phyloP scores from a whole-genome alignment of 2,329 filamentous ascomycete species.

The Westerdykella sp. region DNA sequence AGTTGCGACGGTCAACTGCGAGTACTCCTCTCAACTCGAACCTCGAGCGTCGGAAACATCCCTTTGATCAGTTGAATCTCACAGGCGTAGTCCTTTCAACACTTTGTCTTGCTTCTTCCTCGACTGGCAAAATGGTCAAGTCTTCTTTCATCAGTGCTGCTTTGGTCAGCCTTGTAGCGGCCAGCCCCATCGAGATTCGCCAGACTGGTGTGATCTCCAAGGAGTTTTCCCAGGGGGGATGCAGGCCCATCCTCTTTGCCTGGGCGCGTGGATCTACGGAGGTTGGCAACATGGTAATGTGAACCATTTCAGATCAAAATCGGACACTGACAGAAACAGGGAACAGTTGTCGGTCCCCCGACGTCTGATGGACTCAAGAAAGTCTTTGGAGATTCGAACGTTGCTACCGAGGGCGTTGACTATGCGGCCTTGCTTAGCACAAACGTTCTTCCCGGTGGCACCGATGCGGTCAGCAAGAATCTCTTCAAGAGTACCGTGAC shows the following conservation, averaged over 20 bases:
- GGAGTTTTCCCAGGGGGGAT: slow-evolving; percentile 38
- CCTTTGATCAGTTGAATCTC: no score
- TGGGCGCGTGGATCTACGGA: slow-evolving; percentile 47
- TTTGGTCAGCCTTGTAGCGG: slow-evolving; percentile 16
- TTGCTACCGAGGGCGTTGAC: slow-evolving; percentile 30
- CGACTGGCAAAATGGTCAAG: background rate
- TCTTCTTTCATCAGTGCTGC: slow-evolving; percentile 14
- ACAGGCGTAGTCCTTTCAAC: no score
- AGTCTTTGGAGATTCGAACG: slow-evolving; percentile 18
- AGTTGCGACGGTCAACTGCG: no score
- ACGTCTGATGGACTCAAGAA: slow-evolving; percentile 27
- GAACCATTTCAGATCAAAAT: slow-evolving; percentile 24
- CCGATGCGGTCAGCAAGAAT: slow-evolving; percentile 15
- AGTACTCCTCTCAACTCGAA: no score
- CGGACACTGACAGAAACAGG: slow-evolving; percentile 25
- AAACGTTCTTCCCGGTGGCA: slow-evolving; percentile 28
- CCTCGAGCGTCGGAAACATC: no score
- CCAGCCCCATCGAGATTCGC: slow-evolving; percentile 21
- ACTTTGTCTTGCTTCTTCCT: no score
- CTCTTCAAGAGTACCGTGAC: slow-evolving; percentile 20
- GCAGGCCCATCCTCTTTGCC: slow-evolving; percentile 42
- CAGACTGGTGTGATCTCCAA: slow-evolving; percentile 28
- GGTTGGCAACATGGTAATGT: slow-evolving; percentile 42
- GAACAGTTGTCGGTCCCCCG: slow-evolving; percentile 28
- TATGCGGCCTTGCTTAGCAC: slow-evolving; percentile 24